phyloP scores from a whole-genome alignment of 192 early-diverging fungal genomes.

The Coemansia sp. region DNA sequence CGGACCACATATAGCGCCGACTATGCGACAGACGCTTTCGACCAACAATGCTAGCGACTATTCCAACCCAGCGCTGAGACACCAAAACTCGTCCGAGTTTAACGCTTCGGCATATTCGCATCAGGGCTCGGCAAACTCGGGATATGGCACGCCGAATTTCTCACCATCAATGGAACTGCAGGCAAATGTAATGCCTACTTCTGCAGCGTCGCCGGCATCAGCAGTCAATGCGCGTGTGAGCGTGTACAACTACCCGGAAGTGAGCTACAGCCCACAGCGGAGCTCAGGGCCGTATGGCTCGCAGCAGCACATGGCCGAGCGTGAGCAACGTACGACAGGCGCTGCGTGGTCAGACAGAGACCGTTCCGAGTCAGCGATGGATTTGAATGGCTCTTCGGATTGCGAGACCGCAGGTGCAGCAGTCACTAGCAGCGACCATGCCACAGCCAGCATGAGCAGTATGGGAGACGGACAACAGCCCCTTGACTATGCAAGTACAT shows the following conservation, averaged over 20 bases:
- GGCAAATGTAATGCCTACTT: background rate
- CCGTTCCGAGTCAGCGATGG: slow-evolving; percentile 1
- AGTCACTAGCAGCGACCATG: background rate
- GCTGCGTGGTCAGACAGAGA: background rate
- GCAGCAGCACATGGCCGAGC: slow-evolving; percentile 4
- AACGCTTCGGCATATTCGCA: slow-evolving; percentile 5
- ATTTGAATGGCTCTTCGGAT: background rate
- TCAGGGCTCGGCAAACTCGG: slow-evolving; percentile 18
- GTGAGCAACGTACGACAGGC: background rate
- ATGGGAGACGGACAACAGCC: slow-evolving; percentile 4
- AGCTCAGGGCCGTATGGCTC: slow-evolving; percentile 10
- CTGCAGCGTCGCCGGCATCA: background rate
- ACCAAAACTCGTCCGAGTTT: slow-evolving; percentile 17
- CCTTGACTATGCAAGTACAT: slow-evolving; percentile 24
- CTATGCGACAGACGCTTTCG: slow-evolving; percentile 27
- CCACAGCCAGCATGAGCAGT: slow-evolving; percentile 9
- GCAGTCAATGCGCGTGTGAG: background rate
- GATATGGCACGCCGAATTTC: background rate
- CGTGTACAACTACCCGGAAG: slow-evolving; percentile 45
- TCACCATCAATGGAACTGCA: slow-evolving; percentile 9
- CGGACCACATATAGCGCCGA: slow-evolving; percentile 1
- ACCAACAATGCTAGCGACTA: slow-evolving; percentile 20
- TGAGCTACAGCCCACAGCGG: slow-evolving; percentile 19
- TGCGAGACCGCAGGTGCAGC: slow-evolving; percentile 3
- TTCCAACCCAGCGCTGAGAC: slow-evolving; percentile 6